Base-by-base conservation (phyloP, 192 early-diverging fungal genomes). In the Dissophora ornata region DNA sequence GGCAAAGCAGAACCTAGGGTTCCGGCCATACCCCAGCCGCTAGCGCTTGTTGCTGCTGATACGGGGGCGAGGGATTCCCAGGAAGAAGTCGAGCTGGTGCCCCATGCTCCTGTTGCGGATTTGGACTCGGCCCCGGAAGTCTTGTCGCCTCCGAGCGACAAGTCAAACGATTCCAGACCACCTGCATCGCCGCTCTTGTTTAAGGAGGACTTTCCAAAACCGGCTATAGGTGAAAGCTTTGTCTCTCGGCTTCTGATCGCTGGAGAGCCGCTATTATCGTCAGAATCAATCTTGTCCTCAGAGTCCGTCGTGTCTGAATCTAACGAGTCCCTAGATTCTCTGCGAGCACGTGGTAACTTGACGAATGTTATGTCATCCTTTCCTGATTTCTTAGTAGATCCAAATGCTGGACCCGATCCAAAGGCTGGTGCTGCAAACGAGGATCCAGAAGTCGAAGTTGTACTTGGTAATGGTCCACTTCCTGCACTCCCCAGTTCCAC, bases 231-330 rank as follows among this genome's bases (percentile, higher is more conserved):
- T 1, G 73, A 16, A 21, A 18, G 47, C 24, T 9, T 57, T 25
- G 32, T 24, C 11, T 44, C 38, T 33, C 50, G 57, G 33, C 42
- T 52, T 16, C 60, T 44, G 2, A 49, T 30, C n/a, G 44, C 44
- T 33, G 60, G 52, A 1, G 69, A 51, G 2, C n/a, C 47, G 11
- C 30, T 51, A 32, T 41, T 29, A 24, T 70, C 68, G 26, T 26
- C 13, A 15, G 28, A 24, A 32, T 47, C 42, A 32, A 59, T 55
- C 15, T 62, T 62, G 40, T 60, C 73, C n/a, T 77, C 73, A 12
- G 67, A 64, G 3, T 77, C 65, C 4, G 65, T 66, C 19, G 73
- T 77, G 26, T 77, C 60, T 18, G 73, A 77, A 36, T 77, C 73
- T 13, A 77, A 28, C 1, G 73, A 77, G 22, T 77, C 73, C 13